A percentile compares a stretch with the other conserved stretches of the same genome.
Evolutionary conservation across 495 filamentous ascomycete species (phyloP).

Genomic region (Aspergillus ellipticus): DNA sequence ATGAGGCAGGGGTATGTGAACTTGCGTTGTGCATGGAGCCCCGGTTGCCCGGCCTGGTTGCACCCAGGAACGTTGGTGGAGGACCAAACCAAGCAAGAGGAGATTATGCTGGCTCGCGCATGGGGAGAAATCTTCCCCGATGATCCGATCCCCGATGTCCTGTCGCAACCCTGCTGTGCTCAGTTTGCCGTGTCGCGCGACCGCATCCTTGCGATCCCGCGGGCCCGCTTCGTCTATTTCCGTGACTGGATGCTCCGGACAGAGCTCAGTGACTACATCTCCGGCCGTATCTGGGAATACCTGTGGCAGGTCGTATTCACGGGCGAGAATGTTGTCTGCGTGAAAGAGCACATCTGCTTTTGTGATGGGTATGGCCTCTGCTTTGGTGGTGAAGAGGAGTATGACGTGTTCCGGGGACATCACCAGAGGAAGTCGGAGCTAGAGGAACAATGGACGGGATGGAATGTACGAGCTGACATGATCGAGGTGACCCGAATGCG

Average conservation of each 20-base stretch:
- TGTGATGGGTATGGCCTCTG: slow-evolving; percentile 78
- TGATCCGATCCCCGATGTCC: slow-evolving; percentile 49
- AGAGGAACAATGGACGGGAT: slow-evolving; percentile 47
- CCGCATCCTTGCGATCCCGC: slow-evolving; percentile 54
- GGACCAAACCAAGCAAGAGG: slow-evolving; percentile 55
- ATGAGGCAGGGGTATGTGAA: slow-evolving; percentile 62
- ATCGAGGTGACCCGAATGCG: slow-evolving; percentile 32
- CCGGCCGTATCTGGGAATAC: slow-evolving; percentile 73
- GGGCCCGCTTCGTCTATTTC: slow-evolving; percentile 56
- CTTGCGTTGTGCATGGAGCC: slow-evolving; percentile 56
- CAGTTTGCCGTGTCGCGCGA: slow-evolving; percentile 62
- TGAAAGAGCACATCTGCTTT: slow-evolving; percentile 64
- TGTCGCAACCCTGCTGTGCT: slow-evolving; percentile 60
- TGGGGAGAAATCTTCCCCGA: slow-evolving; percentile 58
- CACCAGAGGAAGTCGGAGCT: slow-evolving; percentile 36
- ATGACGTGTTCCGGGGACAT: slow-evolving; percentile 43
- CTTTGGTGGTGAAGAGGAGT: slow-evolving; percentile 59
- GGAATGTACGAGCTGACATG: slow-evolving; percentile 35
- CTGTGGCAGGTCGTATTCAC: slow-evolving; percentile 71
- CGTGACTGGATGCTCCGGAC: slow-evolving; percentile 68
- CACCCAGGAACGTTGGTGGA: slow-evolving; percentile 53
- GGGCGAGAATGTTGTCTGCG: slow-evolving; percentile 54
- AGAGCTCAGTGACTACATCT: slow-evolving; percentile 59
- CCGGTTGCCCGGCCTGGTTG: slow-evolving; percentile 64
- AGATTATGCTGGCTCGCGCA: slow-evolving; percentile 50